phyloP scores from a whole-genome alignment of 2,329 filamentous ascomycete genomes.

The Colletotrichum destructivum region DNA sequence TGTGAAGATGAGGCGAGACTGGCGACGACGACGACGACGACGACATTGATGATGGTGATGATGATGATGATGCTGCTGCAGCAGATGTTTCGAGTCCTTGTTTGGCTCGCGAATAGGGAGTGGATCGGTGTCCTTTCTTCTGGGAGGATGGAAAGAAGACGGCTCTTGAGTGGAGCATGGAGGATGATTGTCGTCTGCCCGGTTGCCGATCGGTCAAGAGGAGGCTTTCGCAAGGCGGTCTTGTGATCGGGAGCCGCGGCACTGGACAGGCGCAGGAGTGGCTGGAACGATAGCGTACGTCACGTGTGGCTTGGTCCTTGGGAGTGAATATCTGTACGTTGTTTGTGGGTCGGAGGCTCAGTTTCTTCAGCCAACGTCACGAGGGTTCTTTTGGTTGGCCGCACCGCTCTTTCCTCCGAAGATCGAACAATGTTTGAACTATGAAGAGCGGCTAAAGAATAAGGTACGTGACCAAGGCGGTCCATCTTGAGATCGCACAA shows the following conservation, averaged over 20 bases:
- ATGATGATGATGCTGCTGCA: conserved; percentile 11
- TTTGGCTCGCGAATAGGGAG: conserved; percentile 13
- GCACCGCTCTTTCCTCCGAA: neutral
- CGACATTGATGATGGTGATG: neutral
- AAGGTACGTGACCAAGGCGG: no score
- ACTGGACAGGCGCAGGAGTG: conserved; percentile 13
- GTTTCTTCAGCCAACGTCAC: conserved; percentile 1
- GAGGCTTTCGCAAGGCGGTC: conserved; percentile 37
- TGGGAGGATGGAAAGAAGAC: neutral
- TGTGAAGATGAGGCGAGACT: conserved; percentile 32
- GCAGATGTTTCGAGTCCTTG: conserved; percentile 14
- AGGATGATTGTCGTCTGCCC: conserved; percentile 22
- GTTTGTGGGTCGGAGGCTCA: neutral
- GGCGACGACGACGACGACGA: neutral
- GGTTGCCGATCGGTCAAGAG: conserved; percentile 33
- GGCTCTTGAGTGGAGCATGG: conserved; percentile 16
- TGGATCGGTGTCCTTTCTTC: conserved; percentile 7
- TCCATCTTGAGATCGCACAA: no score
- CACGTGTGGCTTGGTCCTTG: conserved; percentile 32
- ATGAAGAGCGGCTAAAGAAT: no score
- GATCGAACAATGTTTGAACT: neutral
- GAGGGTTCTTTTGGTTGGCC: conserved; percentile 4
- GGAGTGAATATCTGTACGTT: neutral
- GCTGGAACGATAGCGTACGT: conserved; percentile 38
- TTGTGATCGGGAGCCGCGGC: conserved; percentile 34